phyloP scores from a whole-genome alignment of 495 filamentous ascomycete genomes.

The Penicillium odoratum region DNA sequence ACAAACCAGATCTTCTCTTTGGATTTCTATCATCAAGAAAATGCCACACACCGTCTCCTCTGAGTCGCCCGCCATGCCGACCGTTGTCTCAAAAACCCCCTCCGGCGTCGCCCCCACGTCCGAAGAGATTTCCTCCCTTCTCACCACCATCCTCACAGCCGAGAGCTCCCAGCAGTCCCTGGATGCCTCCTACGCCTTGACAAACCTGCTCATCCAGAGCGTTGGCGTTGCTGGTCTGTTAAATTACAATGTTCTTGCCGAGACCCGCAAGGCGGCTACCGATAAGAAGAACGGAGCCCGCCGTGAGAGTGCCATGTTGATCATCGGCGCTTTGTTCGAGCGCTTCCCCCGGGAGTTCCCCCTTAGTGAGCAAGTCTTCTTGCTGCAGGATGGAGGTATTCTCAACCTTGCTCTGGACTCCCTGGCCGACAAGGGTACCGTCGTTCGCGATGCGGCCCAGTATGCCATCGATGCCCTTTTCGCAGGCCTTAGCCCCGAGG shows the following conservation, averaged over 20 bases:
- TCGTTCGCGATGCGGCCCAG: constrained; percentile 87
- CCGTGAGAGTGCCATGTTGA: constrained; percentile 92
- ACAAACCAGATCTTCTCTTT: constrained; percentile 2
- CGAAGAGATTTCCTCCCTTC: constrained; percentile 70
- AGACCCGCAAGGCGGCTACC: constrained; percentile 78
- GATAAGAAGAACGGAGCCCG: constrained; percentile 91
- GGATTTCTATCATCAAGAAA: constrained; percentile 21
- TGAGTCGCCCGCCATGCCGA: constrained; percentile 57
- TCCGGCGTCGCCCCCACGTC: constrained; percentile 60
- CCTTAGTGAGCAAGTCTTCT: constrained; percentile 75
- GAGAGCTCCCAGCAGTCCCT: constrained; percentile 84
- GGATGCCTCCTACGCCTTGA: constrained; percentile 80
- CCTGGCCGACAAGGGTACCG: constrained; percentile 83
- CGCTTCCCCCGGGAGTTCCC: constrained; percentile 76
- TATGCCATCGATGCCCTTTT: constrained; percentile 94
- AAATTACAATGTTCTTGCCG: constrained; percentile 66
- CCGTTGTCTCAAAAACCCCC: constrained; percentile 57
- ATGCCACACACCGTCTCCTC: constrained; percentile 70
- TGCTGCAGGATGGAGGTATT: constrained; percentile 75
- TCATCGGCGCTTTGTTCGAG: constrained; percentile 91
- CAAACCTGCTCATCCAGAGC: constrained; percentile 74
- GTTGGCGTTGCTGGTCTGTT: constrained; percentile 75
- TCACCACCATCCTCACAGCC: constrained; percentile 74
- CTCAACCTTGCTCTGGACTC: constrained; percentile 76
- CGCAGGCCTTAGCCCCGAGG: constrained; percentile 72